These are phyloP conservation scores for Globisporangium viniferum DNA, from an alignment of 352 stramenopile genomes.

Conservation along the genomic window DNA sequence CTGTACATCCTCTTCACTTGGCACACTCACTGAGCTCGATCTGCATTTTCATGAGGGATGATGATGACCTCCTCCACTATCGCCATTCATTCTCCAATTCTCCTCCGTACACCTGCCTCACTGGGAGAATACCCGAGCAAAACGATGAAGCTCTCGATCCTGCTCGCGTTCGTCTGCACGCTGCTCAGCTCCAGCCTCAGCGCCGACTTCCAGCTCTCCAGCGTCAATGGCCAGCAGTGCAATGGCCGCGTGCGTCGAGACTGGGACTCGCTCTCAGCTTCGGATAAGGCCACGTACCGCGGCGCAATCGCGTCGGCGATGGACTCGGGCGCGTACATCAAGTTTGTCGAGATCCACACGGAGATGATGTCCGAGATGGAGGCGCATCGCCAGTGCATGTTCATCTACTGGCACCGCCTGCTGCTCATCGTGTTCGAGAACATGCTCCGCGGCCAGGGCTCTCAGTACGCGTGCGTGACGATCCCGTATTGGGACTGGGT, in stretches of 20 bases:
- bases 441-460: constrained; percentile 43
- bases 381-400: constrained; percentile 36
- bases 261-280: constrained; percentile 23
- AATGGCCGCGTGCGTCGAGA: constrained; percentile 27
- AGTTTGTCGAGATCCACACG: constrained; percentile 4
- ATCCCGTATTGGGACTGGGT: constrained; percentile 57
- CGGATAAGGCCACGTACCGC: constrained; percentile 31
- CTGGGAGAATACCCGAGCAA: too few species aligned
- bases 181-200: constrained; percentile 1
- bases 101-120: neutral
- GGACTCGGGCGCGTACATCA: constrained; percentile 26
- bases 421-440: constrained; percentile 52
- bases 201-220: neutral
- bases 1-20: neutral
- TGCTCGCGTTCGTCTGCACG: constrained; percentile 2
- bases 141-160: constrained; percentile 1
- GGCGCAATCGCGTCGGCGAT: constrained; percentile 25
- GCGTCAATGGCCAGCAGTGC: constrained; percentile 14
- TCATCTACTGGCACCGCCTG: constrained; percentile 51
- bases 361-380: constrained; percentile 20
- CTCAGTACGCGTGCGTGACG: constrained; percentile 20
- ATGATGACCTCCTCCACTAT: neutral
- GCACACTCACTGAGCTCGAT: neutral
- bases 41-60: neutral
- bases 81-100: neutral